Conservation (phyloP, 2,329 filamentous ascomycete species). For the Penicillium sp. region DNA sequence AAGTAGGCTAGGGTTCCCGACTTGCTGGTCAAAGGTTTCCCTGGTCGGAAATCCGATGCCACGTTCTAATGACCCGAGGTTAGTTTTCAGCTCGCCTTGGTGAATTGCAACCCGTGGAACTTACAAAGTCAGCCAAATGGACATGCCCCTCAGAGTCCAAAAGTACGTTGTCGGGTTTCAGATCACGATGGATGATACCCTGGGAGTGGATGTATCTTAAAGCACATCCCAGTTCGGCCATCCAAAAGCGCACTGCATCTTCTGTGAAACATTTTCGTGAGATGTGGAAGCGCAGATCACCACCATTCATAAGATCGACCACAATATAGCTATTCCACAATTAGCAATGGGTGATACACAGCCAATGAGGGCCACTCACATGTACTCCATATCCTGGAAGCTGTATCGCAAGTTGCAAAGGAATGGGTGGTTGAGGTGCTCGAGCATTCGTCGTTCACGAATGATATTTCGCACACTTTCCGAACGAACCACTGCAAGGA, state of each 20-base stretch:
- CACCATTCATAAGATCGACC: constrained; percentile 96
- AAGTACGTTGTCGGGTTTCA: constrained; percentile 90
- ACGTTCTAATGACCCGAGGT: constrained; percentile 68
- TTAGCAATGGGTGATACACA: constrained; percentile 20
- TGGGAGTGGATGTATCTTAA: constrained; percentile 82
- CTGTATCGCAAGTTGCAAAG: constrained; percentile 98
- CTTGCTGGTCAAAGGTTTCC: constrained; percentile 86
- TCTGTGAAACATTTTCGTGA: constrained; percentile 97
- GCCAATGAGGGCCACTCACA: constrained; percentile 59
- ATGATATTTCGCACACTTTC: constrained; percentile 99
- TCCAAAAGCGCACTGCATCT: constrained; percentile 96
- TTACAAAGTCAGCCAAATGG: constrained; percentile 94
- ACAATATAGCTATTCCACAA: constrained; percentile 72
- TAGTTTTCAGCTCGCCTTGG: constrained; percentile 3
- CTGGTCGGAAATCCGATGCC: constrained; percentile 84
- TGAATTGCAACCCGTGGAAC: constrained; percentile 35
- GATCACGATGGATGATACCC: constrained; percentile 85
- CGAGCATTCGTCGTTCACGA: constrained; percentile 93
- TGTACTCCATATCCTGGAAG: constrained; percentile 98
- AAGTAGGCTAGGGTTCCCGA: constrained; percentile 95
- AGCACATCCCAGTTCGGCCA: constrained; percentile 89
- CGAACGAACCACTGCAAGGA: constrained; percentile 78
- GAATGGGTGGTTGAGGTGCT: constrained; percentile 96
- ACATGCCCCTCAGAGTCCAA: constrained; percentile 90
- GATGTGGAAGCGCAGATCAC: constrained; percentile 95